A percentile compares a stretch with the other conserved stretches of the same genome.
These are phyloP conservation scores for Ilyonectria mors-panacis DNA, from an alignment of 2,329 filamentous ascomycete species.

Conservation along the genomic window DNA sequence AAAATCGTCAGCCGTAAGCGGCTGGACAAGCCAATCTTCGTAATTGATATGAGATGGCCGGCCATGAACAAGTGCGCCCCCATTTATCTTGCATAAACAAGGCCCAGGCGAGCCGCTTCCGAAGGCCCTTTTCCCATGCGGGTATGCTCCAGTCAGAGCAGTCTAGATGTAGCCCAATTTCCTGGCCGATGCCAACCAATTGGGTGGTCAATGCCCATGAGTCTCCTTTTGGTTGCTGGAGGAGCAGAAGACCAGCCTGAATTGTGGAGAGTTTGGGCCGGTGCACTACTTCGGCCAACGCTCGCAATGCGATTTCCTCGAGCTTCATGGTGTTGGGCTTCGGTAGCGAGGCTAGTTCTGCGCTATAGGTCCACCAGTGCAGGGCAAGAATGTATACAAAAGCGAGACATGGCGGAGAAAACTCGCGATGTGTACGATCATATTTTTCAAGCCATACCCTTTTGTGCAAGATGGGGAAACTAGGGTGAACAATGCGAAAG, in stretches of 20 bases:
- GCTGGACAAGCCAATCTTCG: conserved; percentile 65
- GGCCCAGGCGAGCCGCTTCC: conserved; percentile 71
- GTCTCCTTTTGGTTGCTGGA: conserved; percentile 51
- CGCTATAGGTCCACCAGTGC: conserved; percentile 54
- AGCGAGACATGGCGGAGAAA: conserved; percentile 65
- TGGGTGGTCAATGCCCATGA: conserved; percentile 58
- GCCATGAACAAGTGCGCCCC: conserved; percentile 67
- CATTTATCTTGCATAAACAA: conserved; percentile 71
- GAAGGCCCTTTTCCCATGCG: conserved; percentile 66
- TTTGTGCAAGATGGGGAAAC: conserved; percentile 66
- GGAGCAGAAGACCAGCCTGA: conserved; percentile 60
- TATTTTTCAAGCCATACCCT: conserved; percentile 69
- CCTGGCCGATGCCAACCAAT: conserved; percentile 63
- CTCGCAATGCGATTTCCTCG: conserved; percentile 53
- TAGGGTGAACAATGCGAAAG: conserved; percentile 67
- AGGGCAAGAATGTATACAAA: conserved; percentile 68
- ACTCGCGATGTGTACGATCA: conserved; percentile 63
- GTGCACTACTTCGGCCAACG: conserved; percentile 53
- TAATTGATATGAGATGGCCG: conserved; percentile 65
- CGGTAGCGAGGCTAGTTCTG: conserved; percentile 38
- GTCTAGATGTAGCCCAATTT: conserved; percentile 66
- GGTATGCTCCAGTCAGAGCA: conserved; percentile 69
- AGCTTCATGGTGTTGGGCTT: conserved; percentile 57
- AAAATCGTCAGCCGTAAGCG: conserved; percentile 41
- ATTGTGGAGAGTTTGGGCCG: conserved; percentile 60